Conservation (phyloP, 345 rosid genomes). For the Arabis alpina region DNA sequence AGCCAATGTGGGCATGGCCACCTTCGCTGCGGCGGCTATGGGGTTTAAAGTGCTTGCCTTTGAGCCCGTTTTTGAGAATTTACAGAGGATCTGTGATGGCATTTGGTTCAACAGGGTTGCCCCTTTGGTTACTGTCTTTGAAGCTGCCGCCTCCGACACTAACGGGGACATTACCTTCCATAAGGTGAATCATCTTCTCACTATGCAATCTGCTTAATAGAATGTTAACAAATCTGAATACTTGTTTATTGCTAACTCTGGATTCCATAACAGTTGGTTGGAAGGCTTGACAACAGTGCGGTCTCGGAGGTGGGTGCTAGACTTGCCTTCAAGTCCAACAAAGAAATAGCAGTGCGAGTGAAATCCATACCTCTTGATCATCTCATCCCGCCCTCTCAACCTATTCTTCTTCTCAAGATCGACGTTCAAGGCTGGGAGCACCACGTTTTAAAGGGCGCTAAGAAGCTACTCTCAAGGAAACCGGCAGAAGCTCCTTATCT, state of each 20-base stretch:
- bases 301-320: slow-evolving; percentile 89
- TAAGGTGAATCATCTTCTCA: slow-evolving; percentile 52
- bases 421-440: slow-evolving; percentile 99
- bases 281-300: slow-evolving; percentile 95
- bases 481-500: slow-evolving; percentile 81
- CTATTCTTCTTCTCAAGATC: slow-evolving; percentile 73
- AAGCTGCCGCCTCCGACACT: slow-evolving; percentile 84
- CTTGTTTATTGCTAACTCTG: slow-evolving; percentile 23
- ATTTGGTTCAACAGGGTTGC: slow-evolving; percentile 85
- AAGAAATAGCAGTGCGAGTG: slow-evolving; percentile 88
- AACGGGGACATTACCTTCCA: slow-evolving; percentile 83
- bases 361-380: slow-evolving; percentile 83
- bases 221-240: background rate
- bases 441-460: slow-evolving; percentile 87
- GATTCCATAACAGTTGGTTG: slow-evolving; percentile 66
- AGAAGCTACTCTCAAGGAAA: slow-evolving; percentile 72
- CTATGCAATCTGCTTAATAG: background rate
- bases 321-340: slow-evolving; percentile 91
- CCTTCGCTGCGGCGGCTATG: slow-evolving; percentile 93
- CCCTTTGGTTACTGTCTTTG: slow-evolving; percentile 77
- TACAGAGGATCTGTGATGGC: slow-evolving; percentile 97
- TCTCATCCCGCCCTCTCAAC: slow-evolving; percentile 60
- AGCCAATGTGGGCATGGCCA: slow-evolving; percentile 98
- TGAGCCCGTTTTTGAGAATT: slow-evolving; percentile 91
- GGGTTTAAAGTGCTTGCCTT: slow-evolving; percentile 86